Evolutionary conservation across 148 eudicot genomes (phyloP).

Genomic region (Heliamphora exappendiculata): DNA sequence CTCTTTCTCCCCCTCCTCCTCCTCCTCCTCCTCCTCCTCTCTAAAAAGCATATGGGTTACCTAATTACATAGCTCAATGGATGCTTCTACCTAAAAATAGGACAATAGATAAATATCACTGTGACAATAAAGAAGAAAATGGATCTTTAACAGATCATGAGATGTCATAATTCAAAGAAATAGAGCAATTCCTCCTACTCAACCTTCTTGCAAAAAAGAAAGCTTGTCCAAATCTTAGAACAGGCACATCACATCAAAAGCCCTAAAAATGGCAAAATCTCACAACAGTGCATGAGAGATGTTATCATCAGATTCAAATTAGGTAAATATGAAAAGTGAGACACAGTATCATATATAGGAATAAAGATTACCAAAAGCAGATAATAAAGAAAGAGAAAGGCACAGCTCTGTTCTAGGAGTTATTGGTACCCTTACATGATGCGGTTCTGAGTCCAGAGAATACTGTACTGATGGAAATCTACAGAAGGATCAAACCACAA

Average conservation of each 20-base stretch:
- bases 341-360: background rate
- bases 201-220: slow-evolving; percentile 5
- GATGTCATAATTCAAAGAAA: background rate
- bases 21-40: too few relatives aligned
- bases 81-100: background rate
- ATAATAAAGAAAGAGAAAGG: slow-evolving; percentile 7
- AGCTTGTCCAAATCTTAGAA: background rate
- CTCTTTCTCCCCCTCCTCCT: too few relatives aligned
- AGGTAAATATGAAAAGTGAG: background rate
- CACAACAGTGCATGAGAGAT: background rate
- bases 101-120: too few relatives aligned
- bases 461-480: slow-evolving; percentile 76
- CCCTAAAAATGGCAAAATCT: background rate
- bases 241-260: background rate
- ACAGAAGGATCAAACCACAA: slow-evolving; percentile 93
- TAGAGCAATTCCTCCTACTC: background rate
- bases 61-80: background rate
- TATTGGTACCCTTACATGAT: slow-evolving; percentile 43
- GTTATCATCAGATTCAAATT: background rate
- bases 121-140: background rate
- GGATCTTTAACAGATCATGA: background rate
- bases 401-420: background rate
- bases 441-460: slow-evolving; percentile 68
- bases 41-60: background rate
- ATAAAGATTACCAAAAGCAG: background rate